Base-by-base conservation (phyloP, 2,329 filamentous ascomycete species). In the Cladobotryum mycophilum region DNA sequence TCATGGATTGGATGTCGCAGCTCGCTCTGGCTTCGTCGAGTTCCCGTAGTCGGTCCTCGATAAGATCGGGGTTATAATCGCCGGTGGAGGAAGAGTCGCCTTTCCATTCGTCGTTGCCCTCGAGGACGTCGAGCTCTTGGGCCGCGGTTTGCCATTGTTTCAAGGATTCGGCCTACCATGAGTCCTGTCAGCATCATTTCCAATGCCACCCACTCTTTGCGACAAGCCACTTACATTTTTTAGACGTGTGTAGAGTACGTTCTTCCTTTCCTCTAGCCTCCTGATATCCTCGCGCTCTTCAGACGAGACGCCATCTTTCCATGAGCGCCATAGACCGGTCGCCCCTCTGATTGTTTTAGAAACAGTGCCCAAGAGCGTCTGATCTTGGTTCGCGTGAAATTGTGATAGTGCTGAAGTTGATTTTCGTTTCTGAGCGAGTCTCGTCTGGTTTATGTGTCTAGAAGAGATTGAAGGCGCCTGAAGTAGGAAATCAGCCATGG, bases 71-170 rank as follows among this genome's bases (percentile, higher is more conserved):
- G 60, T 92, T 82, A 66, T 91, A 93, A 58, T 90, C 85, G 43
- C 78, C 72, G n/a, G 77, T 45, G 17, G 44, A 67, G 1, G 61
- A 64, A 8, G 79, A 69, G 46, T 88, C 80, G 33, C 75, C 66
- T 65, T 96, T 96, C 91, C 91, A 96, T 25, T 74, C 70, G 57
- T 92, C 84, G 62, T 92, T 89, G 42, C 84, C 84, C 64, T 96
- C 89, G 13, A 96, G 72, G 9, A 76, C 66, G 63, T 96, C 91
- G 41, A 96, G 79, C 62, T 91, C 85, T 41, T 76, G 76, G 2
- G 91, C 91, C 9, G 88, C 86, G 14, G 73, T 72, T 58, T 84
- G 79, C 89, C 91, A 96, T 63, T 90, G 82, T 45, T 77, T 71
- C 58, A 84, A 78, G 1, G 80, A 80, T 53, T 81, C 77, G 54